These are phyloP conservation scores for Knoxdaviesia capensis DNA, from an alignment of 2,329 filamentous ascomycete genomes.

Conservation along the genomic window DNA sequence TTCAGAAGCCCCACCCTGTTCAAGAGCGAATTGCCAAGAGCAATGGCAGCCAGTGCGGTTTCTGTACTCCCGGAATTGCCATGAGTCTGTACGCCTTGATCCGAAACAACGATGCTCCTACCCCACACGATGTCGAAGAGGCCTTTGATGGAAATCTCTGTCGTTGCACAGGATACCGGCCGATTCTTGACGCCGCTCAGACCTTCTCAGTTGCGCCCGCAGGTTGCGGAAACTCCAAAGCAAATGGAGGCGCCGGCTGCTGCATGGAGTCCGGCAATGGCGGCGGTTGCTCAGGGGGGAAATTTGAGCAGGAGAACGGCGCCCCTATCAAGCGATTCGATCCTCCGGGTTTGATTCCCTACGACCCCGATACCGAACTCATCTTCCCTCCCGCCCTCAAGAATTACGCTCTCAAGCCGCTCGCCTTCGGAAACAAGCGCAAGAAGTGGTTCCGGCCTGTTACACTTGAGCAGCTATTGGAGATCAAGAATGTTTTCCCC, in stretches of 20 bases:
- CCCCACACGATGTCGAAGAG: conserved; percentile 74
- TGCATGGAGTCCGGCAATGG: conserved; percentile 47
- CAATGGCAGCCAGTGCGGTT: conserved; percentile 83
- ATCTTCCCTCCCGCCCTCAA: conserved; percentile 80
- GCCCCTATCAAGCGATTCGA: conserved; percentile 50
- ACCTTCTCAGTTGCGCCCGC: conserved; percentile 47
- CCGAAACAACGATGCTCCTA: conserved; percentile 61
- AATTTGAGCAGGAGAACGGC: conserved; percentile 27
- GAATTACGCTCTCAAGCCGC: conserved; percentile 61
- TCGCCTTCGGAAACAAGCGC: conserved; percentile 83
- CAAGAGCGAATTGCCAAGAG: conserved; percentile 82
- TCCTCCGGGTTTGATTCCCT: conserved; percentile 80
- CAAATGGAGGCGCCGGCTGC: conserved; percentile 33
- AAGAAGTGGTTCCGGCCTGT: conserved; percentile 89
- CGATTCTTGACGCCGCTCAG: conserved; percentile 84
- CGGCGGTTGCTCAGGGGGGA: conserved; percentile 50
- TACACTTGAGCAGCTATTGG: conserved; percentile 66
- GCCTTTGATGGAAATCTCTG: conserved; percentile 95
- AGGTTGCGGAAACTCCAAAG: conserved; percentile 26
- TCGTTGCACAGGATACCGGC: conserved; percentile 84
- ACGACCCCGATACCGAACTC: conserved; percentile 80
- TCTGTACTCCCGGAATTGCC: conserved; percentile 94
- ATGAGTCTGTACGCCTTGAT: conserved; percentile 93
- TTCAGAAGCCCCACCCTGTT: conserved; percentile 67
- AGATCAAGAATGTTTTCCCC: conserved; percentile 75